Conservation (phyloP, 192 early-diverging fungal species). For the Dimargaris verticillata region DNA sequence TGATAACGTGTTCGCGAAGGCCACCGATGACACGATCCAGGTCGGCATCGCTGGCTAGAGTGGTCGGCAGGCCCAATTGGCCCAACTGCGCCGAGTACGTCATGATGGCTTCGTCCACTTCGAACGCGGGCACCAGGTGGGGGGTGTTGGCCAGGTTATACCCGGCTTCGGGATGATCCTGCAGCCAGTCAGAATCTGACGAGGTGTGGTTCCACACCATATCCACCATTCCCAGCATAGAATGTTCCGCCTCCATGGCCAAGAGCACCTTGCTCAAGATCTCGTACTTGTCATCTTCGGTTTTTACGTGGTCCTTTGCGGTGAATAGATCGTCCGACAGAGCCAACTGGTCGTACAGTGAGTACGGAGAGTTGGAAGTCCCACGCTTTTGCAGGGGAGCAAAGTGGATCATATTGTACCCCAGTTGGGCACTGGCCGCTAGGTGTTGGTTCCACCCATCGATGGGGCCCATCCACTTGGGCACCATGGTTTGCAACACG, state of each 20-base stretch:
- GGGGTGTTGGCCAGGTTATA: conserved; percentile 92
- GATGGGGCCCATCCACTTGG: conserved; percentile 89
- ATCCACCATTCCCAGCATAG: conserved; percentile 71
- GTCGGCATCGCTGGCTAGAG: conserved; percentile 45
- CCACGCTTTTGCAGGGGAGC: conserved; percentile 86
- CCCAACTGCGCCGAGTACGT: conserved; percentile 44
- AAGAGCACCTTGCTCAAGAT: conserved; percentile 32
- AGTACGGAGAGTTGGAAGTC: conserved; percentile 91
- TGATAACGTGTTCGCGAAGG: conserved; percentile 34
- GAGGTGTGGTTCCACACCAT: conserved; percentile 99
- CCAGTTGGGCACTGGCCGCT: conserved; percentile 44
- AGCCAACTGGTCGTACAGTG: conserved; percentile 86
- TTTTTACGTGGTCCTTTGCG: conserved; percentile 20
- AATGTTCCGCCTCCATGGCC: conserved; percentile 42
- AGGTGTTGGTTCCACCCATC: conserved; percentile 60
- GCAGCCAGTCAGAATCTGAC: conserved; percentile 80
- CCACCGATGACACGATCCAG: conserved; percentile 45
- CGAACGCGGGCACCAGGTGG: conserved; percentile 80
- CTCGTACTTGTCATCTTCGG: conserved; percentile 41
- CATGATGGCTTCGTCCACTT: conserved; percentile 77
- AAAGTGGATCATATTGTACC: conserved; percentile 99
- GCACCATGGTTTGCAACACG: conserved; percentile 77
- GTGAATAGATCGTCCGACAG: conserved; percentile 79
- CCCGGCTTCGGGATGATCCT: conserved; percentile 91
- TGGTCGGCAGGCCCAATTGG: conserved; percentile 27